Base-by-base conservation (phyloP, 176 grass and related monocot genomes). In the Canna indica region DNA sequence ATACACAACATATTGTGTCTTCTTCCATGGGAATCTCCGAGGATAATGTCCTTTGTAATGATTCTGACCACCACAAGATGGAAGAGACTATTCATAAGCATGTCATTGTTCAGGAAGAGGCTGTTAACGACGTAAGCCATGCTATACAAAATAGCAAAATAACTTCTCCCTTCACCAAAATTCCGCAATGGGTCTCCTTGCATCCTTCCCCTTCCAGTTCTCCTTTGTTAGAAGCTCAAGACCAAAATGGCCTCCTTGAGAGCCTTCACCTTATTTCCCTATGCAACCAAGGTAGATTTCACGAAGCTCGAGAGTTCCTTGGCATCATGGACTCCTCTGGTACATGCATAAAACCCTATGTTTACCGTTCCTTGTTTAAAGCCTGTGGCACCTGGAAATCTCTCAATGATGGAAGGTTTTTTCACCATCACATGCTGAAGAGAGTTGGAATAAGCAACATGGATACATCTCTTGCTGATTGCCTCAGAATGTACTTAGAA, bases 41-140 rank as follows among this genome's bases (percentile, higher is more conserved):
- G 24, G 88, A 96, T 73, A 96, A 86, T 77, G 91, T 90, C 36
- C 88, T 85, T 63, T 83, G 76, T 3, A 83, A 88, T 41, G 88
- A 88, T 63, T 91, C 91, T 68, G 82, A 83, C 72, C 88, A 85
- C 67, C 84, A 86, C 58, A 88, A 88, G 84, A 96, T 96, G 91
- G 91, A 96, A 61, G 87, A 91, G 78, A 91, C 87, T 22, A 72
- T 96, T 20, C 88, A 86, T 75, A 91, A 80, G 1, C 88, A 88
- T 65, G 87, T 88, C 58, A 83, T 96, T 76, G 88, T 85, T 18
- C 88, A 91, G 74, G 91, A 96, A 30, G 88, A 96, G 58, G 80
- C 91, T 38, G 85, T 91, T 45, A 96, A 91, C 80, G 88, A 88
- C 71, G 91, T 87, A 60, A 91, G 85, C 68, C 83, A 86, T 69